phyloP scores from a whole-genome alignment of 2,329 filamentous ascomycete genomes.

The Macroventuria anomochaeta region DNA sequence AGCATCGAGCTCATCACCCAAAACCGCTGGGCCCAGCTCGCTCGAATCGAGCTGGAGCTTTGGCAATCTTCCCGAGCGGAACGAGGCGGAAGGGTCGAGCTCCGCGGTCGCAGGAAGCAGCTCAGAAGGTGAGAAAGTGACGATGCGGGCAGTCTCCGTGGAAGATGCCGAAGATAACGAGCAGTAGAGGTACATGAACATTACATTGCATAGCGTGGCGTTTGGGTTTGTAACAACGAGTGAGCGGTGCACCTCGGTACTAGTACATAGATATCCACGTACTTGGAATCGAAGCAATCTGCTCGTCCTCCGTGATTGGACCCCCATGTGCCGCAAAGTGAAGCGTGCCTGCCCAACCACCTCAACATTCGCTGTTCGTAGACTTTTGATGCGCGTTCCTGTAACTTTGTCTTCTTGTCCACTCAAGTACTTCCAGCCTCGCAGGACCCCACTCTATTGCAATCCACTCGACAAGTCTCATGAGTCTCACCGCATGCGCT shows the following conservation, averaged over 20 bases:
- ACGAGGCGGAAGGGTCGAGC: conserved; percentile 37
- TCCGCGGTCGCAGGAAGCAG: conserved; percentile 38
- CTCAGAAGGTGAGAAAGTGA: conserved; percentile 29
- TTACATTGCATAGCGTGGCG: conserved; percentile 48
- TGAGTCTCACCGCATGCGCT: conserved; percentile 15
- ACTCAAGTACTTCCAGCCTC: conserved; percentile 17
- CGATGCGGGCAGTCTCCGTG: conserved; percentile 38
- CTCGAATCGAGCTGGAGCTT: conserved; percentile 49
- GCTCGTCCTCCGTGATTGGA: conserved; percentile 14
- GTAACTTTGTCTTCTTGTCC: conserved; percentile 2
- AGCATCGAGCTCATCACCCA: conserved; percentile 27
- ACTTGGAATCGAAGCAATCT: conserved; percentile 14
- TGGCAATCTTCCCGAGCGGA: conserved; percentile 35
- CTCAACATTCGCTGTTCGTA: conserved; percentile 16
- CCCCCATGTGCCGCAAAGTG: conserved; percentile 10
- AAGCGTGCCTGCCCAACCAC: conserved; percentile 24
- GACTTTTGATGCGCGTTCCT: conserved; percentile 1
- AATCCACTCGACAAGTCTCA: conserved; percentile 21
- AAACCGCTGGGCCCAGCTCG: conserved; percentile 37
- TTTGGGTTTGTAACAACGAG: conserved; percentile 27
- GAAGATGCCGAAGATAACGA: conserved; percentile 43
- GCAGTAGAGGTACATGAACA: conserved; percentile 21
- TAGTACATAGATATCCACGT: conserved; percentile 15
- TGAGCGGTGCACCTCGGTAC: conserved; percentile 6
- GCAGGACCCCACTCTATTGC: conserved; percentile 20